Evolutionary conservation across 2,329 filamentous ascomycete species (phyloP).

Genomic region (Byssothecium circinans): DNA sequence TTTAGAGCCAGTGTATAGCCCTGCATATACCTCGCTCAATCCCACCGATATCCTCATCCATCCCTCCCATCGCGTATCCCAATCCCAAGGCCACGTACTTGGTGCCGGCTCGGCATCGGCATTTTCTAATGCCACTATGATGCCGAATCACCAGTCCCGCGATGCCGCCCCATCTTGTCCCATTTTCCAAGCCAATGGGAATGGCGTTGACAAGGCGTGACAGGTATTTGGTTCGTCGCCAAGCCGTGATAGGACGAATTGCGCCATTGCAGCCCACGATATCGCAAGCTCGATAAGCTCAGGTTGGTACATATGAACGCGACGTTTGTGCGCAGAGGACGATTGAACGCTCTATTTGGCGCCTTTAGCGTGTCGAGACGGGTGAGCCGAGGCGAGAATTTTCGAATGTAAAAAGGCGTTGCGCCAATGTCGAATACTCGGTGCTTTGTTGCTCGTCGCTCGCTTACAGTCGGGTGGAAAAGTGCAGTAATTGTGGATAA

Average conservation of each 20-base stretch:
- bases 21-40: background rate
- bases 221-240: slow-evolving; percentile 8
- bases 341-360: too few relatives aligned
- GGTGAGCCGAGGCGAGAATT: too few relatives aligned
- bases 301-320: too few relatives aligned
- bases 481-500: too few relatives aligned
- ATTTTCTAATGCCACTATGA: slow-evolving; percentile 5
- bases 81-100: slow-evolving; percentile 11
- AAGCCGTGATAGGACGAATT: slow-evolving; percentile 15
- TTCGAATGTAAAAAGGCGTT: too few relatives aligned
- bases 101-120: too few relatives aligned
- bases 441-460: too few relatives aligned
- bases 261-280: slow-evolving; percentile 22
- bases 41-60: background rate
- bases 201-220: slow-evolving; percentile 9
- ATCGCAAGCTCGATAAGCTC: slow-evolving; percentile 18
- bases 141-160: slow-evolving; percentile 13
- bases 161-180: background rate
- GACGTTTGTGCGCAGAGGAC: too few relatives aligned
- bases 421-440: too few relatives aligned
- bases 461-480: too few relatives aligned
- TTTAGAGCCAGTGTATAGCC: background rate
- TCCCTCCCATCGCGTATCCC: background rate
- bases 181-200: background rate
- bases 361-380: too few relatives aligned